These are phyloP conservation scores for Ampelocalamus luodianensis DNA, from an alignment of 176 grass and related monocot species.

Conservation along the genomic window DNA sequence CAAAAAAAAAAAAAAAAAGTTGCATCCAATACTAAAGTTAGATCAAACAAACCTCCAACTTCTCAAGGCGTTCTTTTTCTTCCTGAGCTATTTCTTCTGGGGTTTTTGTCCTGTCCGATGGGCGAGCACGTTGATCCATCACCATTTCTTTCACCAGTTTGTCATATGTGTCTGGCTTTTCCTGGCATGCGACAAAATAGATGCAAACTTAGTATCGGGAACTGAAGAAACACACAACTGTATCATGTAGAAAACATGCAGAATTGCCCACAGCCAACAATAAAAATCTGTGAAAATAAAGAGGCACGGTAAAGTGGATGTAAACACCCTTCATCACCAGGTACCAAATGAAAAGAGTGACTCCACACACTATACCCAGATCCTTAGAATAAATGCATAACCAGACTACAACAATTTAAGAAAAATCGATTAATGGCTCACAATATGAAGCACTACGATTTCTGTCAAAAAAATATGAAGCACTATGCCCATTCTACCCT, in stretches of 20 bases:
- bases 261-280: conserved; percentile 7
- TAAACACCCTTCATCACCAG: neutral
- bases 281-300: conserved; percentile 2
- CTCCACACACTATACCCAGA: neutral
- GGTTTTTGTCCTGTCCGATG: conserved; percentile 88
- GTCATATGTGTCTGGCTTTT: conserved; percentile 71
- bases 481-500: neutral
- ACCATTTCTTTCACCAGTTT: conserved; percentile 95
- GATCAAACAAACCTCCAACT: conserved; percentile 67
- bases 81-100: conserved; percentile 93
- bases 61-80: conserved; percentile 86
- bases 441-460: neutral
- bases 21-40: neutral
- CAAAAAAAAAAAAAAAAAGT: no score
- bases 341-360: conserved; percentile 10
- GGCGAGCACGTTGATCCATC: conserved; percentile 77
- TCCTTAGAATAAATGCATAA: neutral
- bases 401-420: neutral
- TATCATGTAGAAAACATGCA: conserved; percentile 20
- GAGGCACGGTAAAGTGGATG: neutral
- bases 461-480: neutral
- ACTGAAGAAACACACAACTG: neutral
- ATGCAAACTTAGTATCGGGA: conserved; percentile 34
- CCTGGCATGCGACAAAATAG: conserved; percentile 43
- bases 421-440: neutral